These are phyloP conservation scores for Nowakowskiella sp. DNA, from an alignment of 192 early-diverging fungal genomes.

Conservation along the genomic window DNA sequence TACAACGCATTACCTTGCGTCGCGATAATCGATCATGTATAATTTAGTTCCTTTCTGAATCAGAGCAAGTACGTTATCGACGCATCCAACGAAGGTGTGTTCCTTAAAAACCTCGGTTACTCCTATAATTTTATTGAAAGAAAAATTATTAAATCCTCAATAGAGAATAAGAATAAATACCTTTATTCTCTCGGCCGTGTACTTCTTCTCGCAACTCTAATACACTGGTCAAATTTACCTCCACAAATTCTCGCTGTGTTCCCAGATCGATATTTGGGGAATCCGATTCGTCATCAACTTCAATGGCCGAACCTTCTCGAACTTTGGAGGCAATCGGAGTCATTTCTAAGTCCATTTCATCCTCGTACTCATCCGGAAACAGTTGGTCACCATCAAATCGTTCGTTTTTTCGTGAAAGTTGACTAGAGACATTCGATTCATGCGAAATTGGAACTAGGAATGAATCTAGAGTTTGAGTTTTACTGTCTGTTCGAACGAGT, in stretches of 20 bases:
- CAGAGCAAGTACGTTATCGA: slow-evolving; percentile 70
- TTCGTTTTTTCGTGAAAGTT: too few relatives aligned
- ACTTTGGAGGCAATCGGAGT: neutral
- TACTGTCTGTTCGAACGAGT: slow-evolving; percentile 81
- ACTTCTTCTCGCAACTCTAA: slow-evolving; percentile 68
- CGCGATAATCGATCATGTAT: slow-evolving; percentile 74
- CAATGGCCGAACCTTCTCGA: slow-evolving; percentile 12
- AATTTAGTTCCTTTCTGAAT: slow-evolving; percentile 82
- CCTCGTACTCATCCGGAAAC: slow-evolving; percentile 4
- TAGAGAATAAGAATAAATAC: slow-evolving; percentile 19
- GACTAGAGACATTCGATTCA: too few relatives aligned
- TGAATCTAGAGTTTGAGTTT: slow-evolving; percentile 66
- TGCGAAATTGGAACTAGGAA: slow-evolving; percentile 31
- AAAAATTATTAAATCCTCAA: slow-evolving; percentile 6
- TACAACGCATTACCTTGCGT: slow-evolving; percentile 45
- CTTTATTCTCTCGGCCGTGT: slow-evolving; percentile 44
- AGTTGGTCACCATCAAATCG: too few relatives aligned
- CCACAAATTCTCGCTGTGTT: slow-evolving; percentile 33
- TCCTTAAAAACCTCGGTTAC: slow-evolving; percentile 70
- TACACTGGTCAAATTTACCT: slow-evolving; percentile 77
- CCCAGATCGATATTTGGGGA: slow-evolving; percentile 9
- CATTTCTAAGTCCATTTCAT: slow-evolving; percentile 4
- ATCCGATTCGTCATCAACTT: slow-evolving; percentile 18
- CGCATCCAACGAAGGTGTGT: slow-evolving; percentile 83
- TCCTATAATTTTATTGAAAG: slow-evolving; percentile 24